Base-by-base conservation (phyloP, 371 early-diverging fungal genomes). In the Rhizopus arrhizus region DNA sequence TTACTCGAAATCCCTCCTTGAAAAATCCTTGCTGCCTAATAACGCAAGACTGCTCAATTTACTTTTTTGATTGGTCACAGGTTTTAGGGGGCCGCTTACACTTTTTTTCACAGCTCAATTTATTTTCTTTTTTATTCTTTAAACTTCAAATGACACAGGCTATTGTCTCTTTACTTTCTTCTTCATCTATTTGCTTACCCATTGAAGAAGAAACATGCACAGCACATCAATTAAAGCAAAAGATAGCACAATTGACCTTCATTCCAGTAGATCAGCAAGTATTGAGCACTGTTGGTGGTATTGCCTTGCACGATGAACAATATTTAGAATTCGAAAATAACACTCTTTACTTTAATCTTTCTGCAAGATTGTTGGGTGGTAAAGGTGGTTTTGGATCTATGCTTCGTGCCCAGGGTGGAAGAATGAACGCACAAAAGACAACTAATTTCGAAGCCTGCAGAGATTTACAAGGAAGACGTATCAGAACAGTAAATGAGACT, bases 311-410 rank as follows among this genome's bases (percentile, higher is more conserved):
- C 22, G 22, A 22, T 22, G 22, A 22, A 22, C 22, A 22, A 22
- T 22, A 22, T 22, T 22, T 22, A 22, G 1, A 22, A 22, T 0
- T 22, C 22, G 22, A 22, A 22, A 22, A 22, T 22, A 22, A 22
- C 22, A 22, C 22, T 22, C 22, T 62, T 10, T 31, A 54, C 13
- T 16, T 67, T 5, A 50, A 56, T 68, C 58, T 84, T 28, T 74
- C 72, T 9, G 61, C 80, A 56, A 66, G 82, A 3, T 57, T 89
- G 16, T 35, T 65, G 3, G 95, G 95, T 34, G 97, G 97, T 38
- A 97, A 97, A 64, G 98, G 98, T 53, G 98, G 98, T 28, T 97
- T 98, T 72, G 98, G 98, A 13, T 90, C 89, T 61, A 92, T 91
- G 88, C 77, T 98, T 63, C 88, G 97, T 69, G 93, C 96, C 0